phyloP scores from a whole-genome alignment of 2,329 filamentous ascomycete species.

The Lachnellula occidentalis region DNA sequence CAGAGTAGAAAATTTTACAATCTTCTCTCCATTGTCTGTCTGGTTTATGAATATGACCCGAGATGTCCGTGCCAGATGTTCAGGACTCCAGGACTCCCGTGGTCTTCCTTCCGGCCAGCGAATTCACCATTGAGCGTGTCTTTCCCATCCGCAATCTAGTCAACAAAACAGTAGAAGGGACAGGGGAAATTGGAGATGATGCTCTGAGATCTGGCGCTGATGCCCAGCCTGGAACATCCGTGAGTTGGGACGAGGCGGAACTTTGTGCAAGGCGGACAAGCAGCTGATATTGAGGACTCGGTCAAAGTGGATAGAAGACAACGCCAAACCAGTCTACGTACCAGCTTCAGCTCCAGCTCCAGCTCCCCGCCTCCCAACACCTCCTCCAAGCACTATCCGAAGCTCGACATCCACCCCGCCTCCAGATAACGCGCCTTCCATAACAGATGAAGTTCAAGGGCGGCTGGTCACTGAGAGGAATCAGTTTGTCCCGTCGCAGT shows the following conservation, averaged over 20 bases:
- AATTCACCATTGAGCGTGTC: conserved; percentile 19
- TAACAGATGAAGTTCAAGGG: background rate
- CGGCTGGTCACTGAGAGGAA: conserved; percentile 11
- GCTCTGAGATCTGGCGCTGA: background rate
- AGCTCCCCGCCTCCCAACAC: conserved; percentile 16
- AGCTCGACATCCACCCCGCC: conserved; percentile 3
- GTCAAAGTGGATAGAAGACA: background rate
- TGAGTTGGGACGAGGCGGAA: background rate
- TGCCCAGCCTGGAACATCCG: background rate
- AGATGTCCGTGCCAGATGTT: conserved; percentile 6
- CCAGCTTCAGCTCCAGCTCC: background rate
- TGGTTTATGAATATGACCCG: background rate
- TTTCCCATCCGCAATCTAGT: conserved; percentile 25
- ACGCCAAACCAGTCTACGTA: background rate
- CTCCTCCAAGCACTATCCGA: conserved; percentile 12
- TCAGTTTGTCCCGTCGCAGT: conserved; percentile 13
- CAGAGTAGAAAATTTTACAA: too few species aligned
- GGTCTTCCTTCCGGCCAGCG: conserved; percentile 13
- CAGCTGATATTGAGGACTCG: background rate
- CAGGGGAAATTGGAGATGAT: background rate
- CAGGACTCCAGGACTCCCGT: conserved; percentile 8
- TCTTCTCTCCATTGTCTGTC: background rate
- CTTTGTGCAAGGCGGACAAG: background rate
- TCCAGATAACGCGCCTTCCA: background rate
- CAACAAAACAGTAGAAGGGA: background rate